Evolutionary conservation across 2,329 filamentous ascomycete species (phyloP), one percentile per base, ranked within the genome.

Genomic region (Annulohypoxylon truncatum): DNA sequence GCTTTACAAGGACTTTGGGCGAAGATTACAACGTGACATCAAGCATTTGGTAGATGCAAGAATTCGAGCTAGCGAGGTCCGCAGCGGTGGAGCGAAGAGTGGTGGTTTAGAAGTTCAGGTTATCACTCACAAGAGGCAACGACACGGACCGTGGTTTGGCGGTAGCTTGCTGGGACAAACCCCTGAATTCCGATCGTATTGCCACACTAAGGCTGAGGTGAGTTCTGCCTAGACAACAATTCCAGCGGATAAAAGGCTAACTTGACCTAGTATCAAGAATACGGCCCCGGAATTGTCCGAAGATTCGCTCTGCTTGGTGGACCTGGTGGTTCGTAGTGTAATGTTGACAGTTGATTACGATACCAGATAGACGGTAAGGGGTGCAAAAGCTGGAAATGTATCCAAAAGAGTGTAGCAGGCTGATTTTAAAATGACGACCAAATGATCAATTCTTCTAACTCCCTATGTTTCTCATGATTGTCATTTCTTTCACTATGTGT

Each of bases 81-180:
- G 92, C 75, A 97, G 94, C 75, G 95, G 95, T 71, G 94, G 95
- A 66, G 95, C 94, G 61, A 94, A 91, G 84, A 96, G 92, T 77
- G 96, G 96, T 74, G 96, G 96, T 70, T 82, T 99, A 73, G 96
- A 99, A 59, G 96, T 99, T 31, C 94, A 97, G 78, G 96, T 99
- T 73, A 96, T 99, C 73, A 93, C 94, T 48, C 96, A 99, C 85
- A 97, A 97, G 87, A 87, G 96, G 79, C 96, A 99, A 86, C 87
- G 95, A 77, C 95, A 99, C 79, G 96, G 96, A 15, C 96, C 96
- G 29, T 99, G 96, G 96, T 99, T 99, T 78, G 96, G 96, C 79
- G 96, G 96, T 73, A 97, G 93, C 82, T 85, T 99, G 81, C 85
- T 99, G 66, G 96, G 95, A 59, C 95, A 98, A 84, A 99, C 96